Evolutionary conservation across 495 filamentous ascomycete genomes (phyloP).

Genomic region (Xylaria nigripes): DNA sequence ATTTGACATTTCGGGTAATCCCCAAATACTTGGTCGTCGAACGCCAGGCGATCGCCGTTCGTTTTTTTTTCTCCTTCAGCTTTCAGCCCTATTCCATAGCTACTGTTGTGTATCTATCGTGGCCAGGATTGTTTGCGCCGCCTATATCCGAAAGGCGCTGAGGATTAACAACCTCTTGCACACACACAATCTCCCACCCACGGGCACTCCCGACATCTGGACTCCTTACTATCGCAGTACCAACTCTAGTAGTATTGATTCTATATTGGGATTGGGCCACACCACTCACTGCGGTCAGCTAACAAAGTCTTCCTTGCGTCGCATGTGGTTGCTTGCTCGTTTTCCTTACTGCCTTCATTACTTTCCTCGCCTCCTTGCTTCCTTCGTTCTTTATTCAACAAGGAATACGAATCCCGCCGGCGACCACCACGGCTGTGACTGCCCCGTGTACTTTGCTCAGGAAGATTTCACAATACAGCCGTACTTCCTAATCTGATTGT

Average conservation of each 20-base stretch:
- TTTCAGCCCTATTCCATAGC: constrained; percentile 4
- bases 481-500: background rate
- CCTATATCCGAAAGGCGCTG: background rate
- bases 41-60: constrained; percentile 13
- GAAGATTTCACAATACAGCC: background rate
- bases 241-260: background rate
- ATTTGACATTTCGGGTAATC: background rate
- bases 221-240: background rate
- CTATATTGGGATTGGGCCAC: background rate
- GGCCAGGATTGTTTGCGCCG: background rate
- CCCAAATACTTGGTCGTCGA: constrained; percentile 8
- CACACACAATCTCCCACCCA: background rate
- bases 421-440: background rate
- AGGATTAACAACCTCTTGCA: background rate
- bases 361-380: background rate
- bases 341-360: background rate
- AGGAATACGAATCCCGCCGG: background rate
- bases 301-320: background rate
- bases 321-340: background rate
- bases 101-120: background rate
- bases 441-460: background rate
- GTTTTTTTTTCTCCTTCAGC: no score
- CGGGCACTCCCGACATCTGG: constrained; percentile 3
- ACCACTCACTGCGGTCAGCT: background rate
- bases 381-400: background rate